Evolutionary conservation across 768 basidiomycete genomes (phyloP).

Genomic region (Hortiboletus flavorubellus): DNA sequence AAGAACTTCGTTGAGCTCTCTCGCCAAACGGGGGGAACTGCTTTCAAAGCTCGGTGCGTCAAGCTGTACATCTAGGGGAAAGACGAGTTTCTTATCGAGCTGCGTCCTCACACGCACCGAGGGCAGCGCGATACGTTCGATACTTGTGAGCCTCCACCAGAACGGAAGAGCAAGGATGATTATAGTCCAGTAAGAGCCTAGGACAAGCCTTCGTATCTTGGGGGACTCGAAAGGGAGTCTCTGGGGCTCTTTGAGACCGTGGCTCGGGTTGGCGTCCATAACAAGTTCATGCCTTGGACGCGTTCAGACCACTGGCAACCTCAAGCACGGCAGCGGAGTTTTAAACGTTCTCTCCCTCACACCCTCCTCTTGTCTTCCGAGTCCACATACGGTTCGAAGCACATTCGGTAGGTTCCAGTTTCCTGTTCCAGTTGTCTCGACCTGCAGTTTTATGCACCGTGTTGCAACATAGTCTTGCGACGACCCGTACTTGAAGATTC

Average conservation of each 20-base stretch:
- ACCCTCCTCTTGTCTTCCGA: slow-evolving; percentile 17
- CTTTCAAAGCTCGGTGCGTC: slow-evolving; percentile 25
- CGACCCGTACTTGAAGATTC: slow-evolving; percentile 3
- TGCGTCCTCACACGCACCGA: slow-evolving; percentile 53
- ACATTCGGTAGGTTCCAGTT: slow-evolving; percentile 6
- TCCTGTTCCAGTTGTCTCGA: slow-evolving; percentile 1
- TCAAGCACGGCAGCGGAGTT: slow-evolving; percentile 30
- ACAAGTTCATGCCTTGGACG: slow-evolving; percentile 10
- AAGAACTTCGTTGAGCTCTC: slow-evolving; percentile 29
- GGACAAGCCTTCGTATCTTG: slow-evolving; percentile 52
- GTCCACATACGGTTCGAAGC: slow-evolving; percentile 5
- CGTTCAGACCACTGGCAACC: neutral
- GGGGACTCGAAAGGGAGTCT: slow-evolving; percentile 51
- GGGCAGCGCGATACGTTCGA: slow-evolving; percentile 77
- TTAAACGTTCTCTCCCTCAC: slow-evolving; percentile 27
- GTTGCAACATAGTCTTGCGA: neutral
- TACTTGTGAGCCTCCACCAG: slow-evolving; percentile 94
- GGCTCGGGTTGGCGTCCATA: slow-evolving; percentile 24
- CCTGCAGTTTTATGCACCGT: slow-evolving; percentile 3
- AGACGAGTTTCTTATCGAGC: slow-evolving; percentile 40
- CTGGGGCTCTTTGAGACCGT: slow-evolving; percentile 42
- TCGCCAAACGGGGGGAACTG: slow-evolving; percentile 14
- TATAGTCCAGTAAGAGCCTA: slow-evolving; percentile 74
- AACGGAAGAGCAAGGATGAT: slow-evolving; percentile 78
- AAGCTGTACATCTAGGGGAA: slow-evolving; percentile 44